These are phyloP conservation scores for Fusarium sp. DNA, from an alignment of 2,329 filamentous ascomycete species.

Conservation along the genomic window DNA sequence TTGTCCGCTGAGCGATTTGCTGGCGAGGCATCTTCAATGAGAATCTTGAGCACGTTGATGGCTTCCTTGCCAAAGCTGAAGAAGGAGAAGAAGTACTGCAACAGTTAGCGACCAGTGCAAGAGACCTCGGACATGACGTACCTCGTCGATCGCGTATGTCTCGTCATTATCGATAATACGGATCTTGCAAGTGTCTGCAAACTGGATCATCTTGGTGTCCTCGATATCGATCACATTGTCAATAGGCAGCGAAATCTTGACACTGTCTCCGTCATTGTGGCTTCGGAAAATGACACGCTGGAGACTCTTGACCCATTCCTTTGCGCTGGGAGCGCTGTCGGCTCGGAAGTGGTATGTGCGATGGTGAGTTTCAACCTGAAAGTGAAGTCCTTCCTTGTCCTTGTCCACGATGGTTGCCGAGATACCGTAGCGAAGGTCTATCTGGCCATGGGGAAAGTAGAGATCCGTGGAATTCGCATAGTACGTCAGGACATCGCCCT, in stretches of 20 bases:
- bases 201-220: conserved; percentile 88
- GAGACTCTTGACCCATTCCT: conserved; percentile 95
- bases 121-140: conserved; percentile 51
- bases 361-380: conserved; percentile 84
- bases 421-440: conserved; percentile 91
- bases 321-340: conserved; percentile 87
- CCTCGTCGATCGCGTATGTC: conserved; percentile 94
- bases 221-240: conserved; percentile 92
- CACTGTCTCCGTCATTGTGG: conserved; percentile 95
- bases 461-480: conserved; percentile 84
- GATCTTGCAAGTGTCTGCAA: conserved; percentile 93
- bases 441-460: conserved; percentile 91
- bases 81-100: conserved; percentile 94
- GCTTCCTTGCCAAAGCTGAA: conserved; percentile 88
- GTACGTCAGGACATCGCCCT: conserved; percentile 92
- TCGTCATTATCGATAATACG: conserved; percentile 93
- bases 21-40: conserved; percentile 72
- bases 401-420: conserved; percentile 83
- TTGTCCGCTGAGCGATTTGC: conserved; percentile 47
- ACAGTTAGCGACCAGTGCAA: conserved; percentile 1
- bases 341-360: conserved; percentile 89
- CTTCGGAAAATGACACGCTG: conserved; percentile 96
- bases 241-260: conserved; percentile 93
- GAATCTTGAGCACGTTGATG: conserved; percentile 77
- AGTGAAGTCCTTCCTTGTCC: conserved; percentile 80